Conservation (phyloP, 208 protist species). For the Porcisia hertigi region DNA sequence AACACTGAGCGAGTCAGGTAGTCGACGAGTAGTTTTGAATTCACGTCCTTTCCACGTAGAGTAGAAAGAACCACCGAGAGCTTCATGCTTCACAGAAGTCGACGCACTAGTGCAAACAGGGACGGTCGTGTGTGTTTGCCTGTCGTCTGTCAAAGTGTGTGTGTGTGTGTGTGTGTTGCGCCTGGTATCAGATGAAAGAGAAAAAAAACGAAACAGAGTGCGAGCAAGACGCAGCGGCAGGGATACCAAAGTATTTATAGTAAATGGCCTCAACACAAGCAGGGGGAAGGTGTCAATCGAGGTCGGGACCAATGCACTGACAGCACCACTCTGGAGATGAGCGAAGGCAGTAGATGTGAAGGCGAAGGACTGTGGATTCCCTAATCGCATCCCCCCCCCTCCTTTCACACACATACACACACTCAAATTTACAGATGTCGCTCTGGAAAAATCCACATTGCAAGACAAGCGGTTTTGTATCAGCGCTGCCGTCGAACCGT, state of each 20-base stretch:
- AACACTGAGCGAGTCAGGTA: slow-evolving; percentile 30
- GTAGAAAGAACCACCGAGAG: slow-evolving; percentile 29
- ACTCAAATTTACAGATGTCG: neutral
- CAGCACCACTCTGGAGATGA: neutral
- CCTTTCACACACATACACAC: neutral
- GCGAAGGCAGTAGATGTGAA: neutral
- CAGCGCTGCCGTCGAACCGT: neutral
- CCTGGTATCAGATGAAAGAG: neutral
- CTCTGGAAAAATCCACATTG: neutral
- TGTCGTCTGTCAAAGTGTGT: neutral
- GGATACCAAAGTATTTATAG: too few species aligned
- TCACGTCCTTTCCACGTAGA: slow-evolving; percentile 28
- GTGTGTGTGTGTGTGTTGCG: neutral
- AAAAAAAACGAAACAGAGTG: neutral
- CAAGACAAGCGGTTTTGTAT: neutral
- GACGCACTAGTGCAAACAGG: neutral
- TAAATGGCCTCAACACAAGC: too few species aligned
- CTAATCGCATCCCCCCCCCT: neutral
- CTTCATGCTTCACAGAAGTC: neutral
- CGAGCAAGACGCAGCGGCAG: neutral
- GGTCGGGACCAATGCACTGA: too few species aligned
- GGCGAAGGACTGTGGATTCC: neutral
- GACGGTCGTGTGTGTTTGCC: neutral
- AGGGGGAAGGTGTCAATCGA: too few species aligned
- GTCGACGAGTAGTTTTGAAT: slow-evolving; percentile 26